Conservation (phyloP, 345 rosid genomes). For the Eutrema heterophyllum region DNA sequence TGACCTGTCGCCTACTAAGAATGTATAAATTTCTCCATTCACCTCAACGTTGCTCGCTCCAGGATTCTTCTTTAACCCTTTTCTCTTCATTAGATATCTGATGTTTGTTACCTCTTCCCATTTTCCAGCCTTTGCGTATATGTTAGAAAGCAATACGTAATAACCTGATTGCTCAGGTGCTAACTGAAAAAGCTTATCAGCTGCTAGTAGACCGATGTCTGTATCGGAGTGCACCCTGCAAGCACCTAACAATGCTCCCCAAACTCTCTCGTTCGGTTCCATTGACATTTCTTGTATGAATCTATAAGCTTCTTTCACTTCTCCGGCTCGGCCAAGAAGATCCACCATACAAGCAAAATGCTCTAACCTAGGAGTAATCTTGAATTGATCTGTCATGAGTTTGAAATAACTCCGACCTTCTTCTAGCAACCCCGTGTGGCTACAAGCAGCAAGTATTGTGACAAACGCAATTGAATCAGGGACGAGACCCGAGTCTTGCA, state of each 20-base stretch:
- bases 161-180: constrained; percentile 65
- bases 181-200: constrained; percentile 53
- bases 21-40: constrained; percentile 41
- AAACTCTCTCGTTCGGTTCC: constrained; percentile 64
- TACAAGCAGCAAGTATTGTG: constrained; percentile 69
- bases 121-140: constrained; percentile 72
- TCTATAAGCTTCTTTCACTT: constrained; percentile 54
- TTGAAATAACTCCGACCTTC: constrained; percentile 47
- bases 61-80: constrained; percentile 57
- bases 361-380: constrained; percentile 52
- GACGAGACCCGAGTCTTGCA: constrained; percentile 50
- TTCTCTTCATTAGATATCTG: constrained; percentile 52
- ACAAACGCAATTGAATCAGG: constrained; percentile 78
- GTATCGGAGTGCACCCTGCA: constrained; percentile 50
- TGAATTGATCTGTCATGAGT: constrained; percentile 47
- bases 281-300: constrained; percentile 50
- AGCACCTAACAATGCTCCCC: constrained; percentile 74
- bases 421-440: constrained; percentile 62
- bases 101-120: constrained; percentile 60
- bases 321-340: constrained; percentile 63
- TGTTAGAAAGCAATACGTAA: constrained; percentile 68
- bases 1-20: constrained; percentile 60
- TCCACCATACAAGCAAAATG: constrained; percentile 80
- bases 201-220: constrained; percentile 63
- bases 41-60: constrained; percentile 68